These are phyloP conservation scores for Candolleomyces eurysporus DNA, from an alignment of 768 basidiomycete species.

Conservation along the genomic window DNA sequence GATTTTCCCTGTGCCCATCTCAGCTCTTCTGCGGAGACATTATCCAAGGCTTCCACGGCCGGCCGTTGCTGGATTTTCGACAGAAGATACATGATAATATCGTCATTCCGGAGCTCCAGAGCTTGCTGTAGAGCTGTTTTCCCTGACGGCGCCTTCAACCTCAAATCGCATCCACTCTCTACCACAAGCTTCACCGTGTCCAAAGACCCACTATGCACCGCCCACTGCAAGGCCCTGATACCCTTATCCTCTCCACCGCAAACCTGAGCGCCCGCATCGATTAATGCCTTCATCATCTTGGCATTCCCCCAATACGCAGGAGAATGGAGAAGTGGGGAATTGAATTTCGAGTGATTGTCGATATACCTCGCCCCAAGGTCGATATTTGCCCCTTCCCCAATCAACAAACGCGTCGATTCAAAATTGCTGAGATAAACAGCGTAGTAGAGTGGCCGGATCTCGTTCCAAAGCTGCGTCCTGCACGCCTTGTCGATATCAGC, in stretches of 20 bases:
- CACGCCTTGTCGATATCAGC: conserved; percentile 1
- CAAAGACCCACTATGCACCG: background rate
- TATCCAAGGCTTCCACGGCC: background rate
- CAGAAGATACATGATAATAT: background rate
- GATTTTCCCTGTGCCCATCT: background rate
- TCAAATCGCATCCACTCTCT: conserved; percentile 1
- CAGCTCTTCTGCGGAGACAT: background rate
- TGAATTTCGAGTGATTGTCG: background rate
- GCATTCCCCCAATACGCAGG: background rate
- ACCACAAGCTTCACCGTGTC: background rate
- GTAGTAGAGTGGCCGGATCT: background rate
- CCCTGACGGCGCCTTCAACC: background rate
- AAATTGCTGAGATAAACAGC: background rate
- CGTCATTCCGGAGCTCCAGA: background rate
- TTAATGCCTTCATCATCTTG: conserved; percentile 1
- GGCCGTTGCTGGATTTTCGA: background rate
- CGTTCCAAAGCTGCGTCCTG: background rate
- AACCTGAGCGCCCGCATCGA: background rate
- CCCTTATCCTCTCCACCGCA: background rate
- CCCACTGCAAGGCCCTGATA: background rate
- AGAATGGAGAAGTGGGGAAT: background rate
- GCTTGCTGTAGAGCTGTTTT: conserved; percentile 1
- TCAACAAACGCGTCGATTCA: background rate
- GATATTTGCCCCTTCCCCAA: background rate
- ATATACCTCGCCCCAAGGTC: background rate